A percentile compares a stretch with the other conserved stretches of the same genome.
Conservation (phyloP, 1,284 basidiomycete genomes). For the Malassezia restricta region DNA sequence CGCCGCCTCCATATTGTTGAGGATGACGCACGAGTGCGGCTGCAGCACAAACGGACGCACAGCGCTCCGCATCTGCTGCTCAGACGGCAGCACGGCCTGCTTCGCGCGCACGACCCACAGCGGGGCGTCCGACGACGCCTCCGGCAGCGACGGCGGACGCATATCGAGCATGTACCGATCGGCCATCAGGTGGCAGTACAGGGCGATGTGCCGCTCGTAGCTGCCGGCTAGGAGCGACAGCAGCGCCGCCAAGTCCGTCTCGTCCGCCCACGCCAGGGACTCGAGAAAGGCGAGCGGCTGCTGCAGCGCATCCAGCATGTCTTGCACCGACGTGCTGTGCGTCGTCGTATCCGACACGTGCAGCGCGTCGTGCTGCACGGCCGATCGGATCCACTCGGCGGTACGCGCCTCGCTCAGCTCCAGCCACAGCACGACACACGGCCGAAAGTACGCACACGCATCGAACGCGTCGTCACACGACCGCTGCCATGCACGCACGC, state of each 20-base stretch:
- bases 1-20: constrained; percentile 93
- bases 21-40: constrained; percentile 71
- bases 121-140: neutral
- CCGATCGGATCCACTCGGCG: constrained; percentile 65
- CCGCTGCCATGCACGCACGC: constrained; percentile 59
- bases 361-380: constrained; percentile 32
- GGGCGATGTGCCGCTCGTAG: constrained; percentile 77
- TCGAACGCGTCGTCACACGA: constrained; percentile 54
- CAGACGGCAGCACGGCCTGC: constrained; percentile 47
- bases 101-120: constrained; percentile 82
- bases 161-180: constrained; percentile 83
- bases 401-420: constrained; percentile 80
- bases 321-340: constrained; percentile 89
- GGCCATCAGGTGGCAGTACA: constrained; percentile 79
- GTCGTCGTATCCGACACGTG: constrained; percentile 63
- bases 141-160: constrained; percentile 50
- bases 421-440: constrained; percentile 80
- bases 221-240: constrained; percentile 66
- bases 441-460: constrained; percentile 59
- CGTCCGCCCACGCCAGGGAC: constrained; percentile 81
- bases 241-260: constrained; percentile 76
- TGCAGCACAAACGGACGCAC: constrained; percentile 72
- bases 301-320: constrained; percentile 83
- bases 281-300: constrained; percentile 80
- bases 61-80: constrained; percentile 57